phyloP scores from a whole-genome alignment of 31 red algal genomes.

The Bonnemaisonia californica region DNA sequence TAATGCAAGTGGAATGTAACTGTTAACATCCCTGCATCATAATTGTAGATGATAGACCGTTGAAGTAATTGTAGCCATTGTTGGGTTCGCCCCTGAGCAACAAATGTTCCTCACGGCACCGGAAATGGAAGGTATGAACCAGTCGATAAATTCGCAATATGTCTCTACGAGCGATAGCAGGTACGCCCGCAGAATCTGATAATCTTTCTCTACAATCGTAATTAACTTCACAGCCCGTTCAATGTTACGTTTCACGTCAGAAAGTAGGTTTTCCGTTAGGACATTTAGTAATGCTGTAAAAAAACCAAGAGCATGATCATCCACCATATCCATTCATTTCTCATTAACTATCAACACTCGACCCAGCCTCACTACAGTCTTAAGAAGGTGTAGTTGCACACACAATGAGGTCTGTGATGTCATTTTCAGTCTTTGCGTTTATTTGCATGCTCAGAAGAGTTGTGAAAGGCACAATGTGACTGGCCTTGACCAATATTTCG shows the following conservation, averaged over 20 bases:
- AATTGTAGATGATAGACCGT: too few species aligned
- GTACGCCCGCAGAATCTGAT: conserved; percentile 6
- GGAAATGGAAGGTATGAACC: conserved; percentile 15
- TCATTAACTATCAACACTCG: conserved; percentile 14
- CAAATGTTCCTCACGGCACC: neutral
- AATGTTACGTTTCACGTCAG: conserved; percentile 11
- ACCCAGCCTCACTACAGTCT: conserved; percentile 27
- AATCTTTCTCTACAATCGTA: conserved; percentile 10
- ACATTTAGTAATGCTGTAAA: conserved; percentile 12
- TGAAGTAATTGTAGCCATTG: neutral
- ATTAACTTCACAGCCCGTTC: conserved; percentile 14
- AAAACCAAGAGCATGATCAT: conserved; percentile 7
- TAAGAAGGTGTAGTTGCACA: conserved; percentile 8
- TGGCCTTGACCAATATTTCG: conserved; percentile 10
- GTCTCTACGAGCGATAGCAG: neutral
- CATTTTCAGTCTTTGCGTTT: neutral
- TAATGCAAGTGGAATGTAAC: too few species aligned
- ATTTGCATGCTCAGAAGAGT: conserved; percentile 2
- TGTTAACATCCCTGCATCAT: neutral
- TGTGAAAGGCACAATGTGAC: neutral
- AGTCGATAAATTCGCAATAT: neutral
- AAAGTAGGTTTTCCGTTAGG: conserved; percentile 9
- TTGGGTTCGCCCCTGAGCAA: neutral
- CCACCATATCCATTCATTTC: conserved; percentile 13
- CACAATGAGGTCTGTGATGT: conserved; percentile 23